These are phyloP conservation scores for Lasiosphaeris hirsuta DNA, from an alignment of 495 filamentous ascomycete genomes.

Conservation along the genomic window DNA sequence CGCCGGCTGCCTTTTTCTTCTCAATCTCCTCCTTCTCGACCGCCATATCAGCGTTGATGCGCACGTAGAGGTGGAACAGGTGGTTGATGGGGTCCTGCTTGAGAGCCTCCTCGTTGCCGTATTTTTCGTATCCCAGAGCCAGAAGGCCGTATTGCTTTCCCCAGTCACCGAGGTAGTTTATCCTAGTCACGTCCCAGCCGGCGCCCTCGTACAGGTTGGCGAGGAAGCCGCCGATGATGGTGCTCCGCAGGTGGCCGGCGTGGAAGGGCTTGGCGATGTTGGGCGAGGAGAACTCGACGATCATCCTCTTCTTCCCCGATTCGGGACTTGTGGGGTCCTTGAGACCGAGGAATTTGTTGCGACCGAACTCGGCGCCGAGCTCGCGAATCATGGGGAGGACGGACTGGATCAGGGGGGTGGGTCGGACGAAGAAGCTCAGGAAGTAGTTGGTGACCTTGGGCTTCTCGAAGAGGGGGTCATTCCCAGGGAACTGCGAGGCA, in stretches of 20 bases:
- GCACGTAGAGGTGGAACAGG: conserved; percentile 61
- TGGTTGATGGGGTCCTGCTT: conserved; percentile 59
- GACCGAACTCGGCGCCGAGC: conserved; percentile 61
- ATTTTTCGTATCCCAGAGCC: conserved; percentile 56
- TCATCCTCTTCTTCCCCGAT: conserved; percentile 66
- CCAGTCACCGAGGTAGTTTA: conserved; percentile 70
- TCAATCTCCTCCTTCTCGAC: conserved; percentile 54
- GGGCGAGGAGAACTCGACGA: conserved; percentile 58
- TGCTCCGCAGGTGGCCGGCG: conserved; percentile 63
- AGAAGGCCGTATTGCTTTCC: conserved; percentile 65
- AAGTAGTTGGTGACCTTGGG: conserved; percentile 62
- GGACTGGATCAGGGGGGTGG: conserved; percentile 52
- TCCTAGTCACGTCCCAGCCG: conserved; percentile 59
- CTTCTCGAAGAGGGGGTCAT: conserved; percentile 65
- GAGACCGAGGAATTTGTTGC: conserved; percentile 62
- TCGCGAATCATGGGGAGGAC: conserved; percentile 63
- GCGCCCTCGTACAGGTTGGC: conserved; percentile 56
- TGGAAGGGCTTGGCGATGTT: conserved; percentile 69
- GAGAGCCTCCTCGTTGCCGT: conserved; percentile 57
- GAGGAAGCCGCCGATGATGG: conserved; percentile 65
- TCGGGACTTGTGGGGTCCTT: conserved; percentile 65
- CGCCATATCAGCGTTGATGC: conserved; percentile 55
- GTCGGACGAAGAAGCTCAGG: conserved; percentile 78
- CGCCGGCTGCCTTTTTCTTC: conserved; percentile 45
- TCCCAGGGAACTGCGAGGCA: conserved; percentile 65